Evolutionary conservation across 2,329 filamentous ascomycete genomes (phyloP).

Genomic region (Fonsecaea nubica): DNA sequence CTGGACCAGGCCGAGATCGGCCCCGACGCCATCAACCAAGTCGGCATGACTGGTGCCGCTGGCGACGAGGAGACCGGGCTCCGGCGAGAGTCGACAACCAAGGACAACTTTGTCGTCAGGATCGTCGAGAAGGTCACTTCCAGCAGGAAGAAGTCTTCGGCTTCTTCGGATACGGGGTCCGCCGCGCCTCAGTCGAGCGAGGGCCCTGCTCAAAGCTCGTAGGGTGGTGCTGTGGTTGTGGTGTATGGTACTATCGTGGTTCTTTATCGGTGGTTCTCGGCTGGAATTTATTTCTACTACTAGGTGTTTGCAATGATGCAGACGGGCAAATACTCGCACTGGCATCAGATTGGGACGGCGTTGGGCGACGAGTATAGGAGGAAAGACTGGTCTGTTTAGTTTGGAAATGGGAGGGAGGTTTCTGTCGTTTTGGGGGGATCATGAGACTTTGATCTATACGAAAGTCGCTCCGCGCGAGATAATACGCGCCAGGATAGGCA

Average conservation of each 20-base stretch:
- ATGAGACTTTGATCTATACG: background rate
- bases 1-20: slow-evolving; percentile 34
- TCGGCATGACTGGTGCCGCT: background rate
- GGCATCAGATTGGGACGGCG: background rate
- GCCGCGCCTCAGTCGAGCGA: background rate
- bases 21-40: background rate
- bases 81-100: background rate
- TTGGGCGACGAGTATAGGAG: background rate
- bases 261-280: background rate
- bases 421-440: background rate
- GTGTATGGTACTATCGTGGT: background rate
- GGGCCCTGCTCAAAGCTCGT: background rate
- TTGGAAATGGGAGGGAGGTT: background rate
- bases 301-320: background rate
- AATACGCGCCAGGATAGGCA: background rate
- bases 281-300: background rate
- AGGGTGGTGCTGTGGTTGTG: background rate
- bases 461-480: background rate
- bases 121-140: slow-evolving; percentile 1
- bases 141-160: slow-evolving; percentile 14
- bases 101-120: slow-evolving; percentile 10
- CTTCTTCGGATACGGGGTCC: background rate
- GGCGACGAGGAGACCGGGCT: slow-evolving; percentile 19
- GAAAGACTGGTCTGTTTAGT: background rate
- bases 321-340: background rate